Evolutionary conservation across 768 basidiomycete genomes (phyloP).

Genomic region (Mycena sanguinolenta): DNA sequence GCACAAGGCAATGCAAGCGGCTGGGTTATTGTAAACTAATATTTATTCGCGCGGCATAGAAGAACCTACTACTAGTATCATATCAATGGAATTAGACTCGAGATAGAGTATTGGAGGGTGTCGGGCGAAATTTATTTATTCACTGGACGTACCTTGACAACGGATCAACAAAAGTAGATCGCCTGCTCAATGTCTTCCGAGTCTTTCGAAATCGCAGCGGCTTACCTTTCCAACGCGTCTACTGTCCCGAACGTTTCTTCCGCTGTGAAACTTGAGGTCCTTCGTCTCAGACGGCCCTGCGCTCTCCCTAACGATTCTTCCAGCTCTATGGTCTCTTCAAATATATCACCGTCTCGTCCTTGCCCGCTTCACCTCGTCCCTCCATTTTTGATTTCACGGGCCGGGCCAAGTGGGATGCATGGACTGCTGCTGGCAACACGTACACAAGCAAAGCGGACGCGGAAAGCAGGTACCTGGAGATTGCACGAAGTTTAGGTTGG

Average conservation of each 20-base stretch:
- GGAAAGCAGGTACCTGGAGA: slow-evolving; percentile 75
- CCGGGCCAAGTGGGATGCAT: slow-evolving; percentile 91
- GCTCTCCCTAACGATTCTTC: slow-evolving; percentile 49
- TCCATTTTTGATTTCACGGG: slow-evolving; percentile 85
- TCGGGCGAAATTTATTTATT: no score
- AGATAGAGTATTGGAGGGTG: neutral
- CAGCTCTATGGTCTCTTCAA: slow-evolving; percentile 93
- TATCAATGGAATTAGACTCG: neutral
- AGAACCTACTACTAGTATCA: neutral
- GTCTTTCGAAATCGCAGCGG: slow-evolving; percentile 71
- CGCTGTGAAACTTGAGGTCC: slow-evolving; percentile 82
- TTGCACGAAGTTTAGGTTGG: slow-evolving; percentile 83
- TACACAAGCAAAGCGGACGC: slow-evolving; percentile 63
- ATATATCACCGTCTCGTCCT: slow-evolving; percentile 69
- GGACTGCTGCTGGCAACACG: slow-evolving; percentile 66
- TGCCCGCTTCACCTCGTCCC: slow-evolving; percentile 72
- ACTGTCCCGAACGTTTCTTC: slow-evolving; percentile 70
- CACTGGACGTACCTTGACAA: no score
- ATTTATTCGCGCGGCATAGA: slow-evolving; percentile 22
- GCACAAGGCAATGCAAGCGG: slow-evolving; percentile 88
- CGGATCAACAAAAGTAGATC: no score
- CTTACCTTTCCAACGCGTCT: slow-evolving; percentile 72
- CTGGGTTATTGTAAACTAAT: slow-evolving; percentile 65
- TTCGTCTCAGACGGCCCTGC: slow-evolving; percentile 42
- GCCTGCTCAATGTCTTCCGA: slow-evolving; percentile 32